Percentiles rank a stretch among this genome's conserved stretches.
Conservation (phyloP, 2,329 filamentous ascomycete genomes). For the Aureobasidium sp. region DNA sequence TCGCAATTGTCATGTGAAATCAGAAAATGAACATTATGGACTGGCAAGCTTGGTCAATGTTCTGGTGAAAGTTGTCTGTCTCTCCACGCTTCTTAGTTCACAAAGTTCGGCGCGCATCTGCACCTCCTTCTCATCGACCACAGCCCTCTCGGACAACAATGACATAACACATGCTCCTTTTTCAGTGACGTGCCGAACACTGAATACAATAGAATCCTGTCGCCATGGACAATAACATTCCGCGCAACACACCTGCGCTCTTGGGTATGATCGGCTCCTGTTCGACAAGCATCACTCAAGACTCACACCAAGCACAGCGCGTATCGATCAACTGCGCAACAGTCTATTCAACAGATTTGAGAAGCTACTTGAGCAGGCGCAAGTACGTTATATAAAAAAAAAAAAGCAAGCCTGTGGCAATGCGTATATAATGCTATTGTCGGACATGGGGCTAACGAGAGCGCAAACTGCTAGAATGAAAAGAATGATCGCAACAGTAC, state of each 20-base stretch:
- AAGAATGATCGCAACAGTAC: conserved; percentile 48
- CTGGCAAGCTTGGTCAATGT: neutral
- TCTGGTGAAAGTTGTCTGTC: neutral
- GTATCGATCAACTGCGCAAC: conserved; percentile 34
- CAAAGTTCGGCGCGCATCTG: neutral
- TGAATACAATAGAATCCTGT: neutral
- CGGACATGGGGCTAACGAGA: neutral
- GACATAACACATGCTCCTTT: neutral
- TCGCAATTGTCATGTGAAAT: neutral
- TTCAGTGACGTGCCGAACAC: neutral
- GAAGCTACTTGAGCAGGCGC: conserved; percentile 48
- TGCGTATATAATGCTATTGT: too few species aligned
- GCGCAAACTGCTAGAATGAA: conserved; percentile 33
- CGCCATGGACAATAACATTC: conserved; percentile 35
- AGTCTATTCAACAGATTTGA: conserved; percentile 47
- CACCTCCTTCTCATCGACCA: neutral
- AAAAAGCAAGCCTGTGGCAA: neutral
- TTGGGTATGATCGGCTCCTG: conserved; percentile 24
- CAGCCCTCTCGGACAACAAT: neutral
- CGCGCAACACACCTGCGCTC: conserved; percentile 36
- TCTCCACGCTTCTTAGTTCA: neutral
- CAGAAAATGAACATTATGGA: neutral
- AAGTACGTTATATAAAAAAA: conserved; percentile 29
- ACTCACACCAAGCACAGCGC: conserved; percentile 23
- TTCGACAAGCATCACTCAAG: neutral